Conservation (phyloP, 257 asterid species). For the Solanum chilense region DNA sequence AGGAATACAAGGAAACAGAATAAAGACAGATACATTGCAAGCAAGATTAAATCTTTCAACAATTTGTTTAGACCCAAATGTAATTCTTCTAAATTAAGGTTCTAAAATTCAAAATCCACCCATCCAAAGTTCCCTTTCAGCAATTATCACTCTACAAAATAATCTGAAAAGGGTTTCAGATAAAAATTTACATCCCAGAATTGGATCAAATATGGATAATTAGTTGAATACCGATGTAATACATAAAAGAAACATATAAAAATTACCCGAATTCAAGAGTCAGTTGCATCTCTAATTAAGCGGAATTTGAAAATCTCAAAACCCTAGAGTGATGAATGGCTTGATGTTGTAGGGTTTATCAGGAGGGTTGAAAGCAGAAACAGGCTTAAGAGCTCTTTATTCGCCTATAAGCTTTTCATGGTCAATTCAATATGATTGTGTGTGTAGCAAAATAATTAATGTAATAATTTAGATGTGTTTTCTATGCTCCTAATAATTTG, state of each 20-base stretch:
- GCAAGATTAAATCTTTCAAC: not conserved
- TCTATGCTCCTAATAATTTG: too few species aligned
- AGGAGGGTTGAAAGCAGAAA: not conserved
- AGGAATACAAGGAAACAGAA: not conserved
- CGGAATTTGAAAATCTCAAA: not conserved
- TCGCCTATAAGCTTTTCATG: not conserved
- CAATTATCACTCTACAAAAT: not conserved
- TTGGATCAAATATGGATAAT: not conserved
- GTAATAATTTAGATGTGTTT: too few species aligned
- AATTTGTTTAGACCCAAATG: not conserved
- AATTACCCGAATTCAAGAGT: slow-evolving; percentile 84
- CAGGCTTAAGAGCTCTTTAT: not conserved
- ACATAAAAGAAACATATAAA: not conserved
- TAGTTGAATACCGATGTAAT: not conserved
- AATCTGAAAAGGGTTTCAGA: not conserved
- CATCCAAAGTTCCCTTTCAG: not conserved
- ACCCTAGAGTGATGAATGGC: not conserved
- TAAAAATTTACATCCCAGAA: not conserved
- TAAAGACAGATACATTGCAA: not conserved
- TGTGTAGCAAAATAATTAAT: too few species aligned
- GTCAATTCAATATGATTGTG: too few species aligned
- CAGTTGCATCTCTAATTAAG: slow-evolving; percentile 39
- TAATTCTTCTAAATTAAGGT: not conserved
- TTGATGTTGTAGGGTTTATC: not conserved
- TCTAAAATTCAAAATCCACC: not conserved